Evolutionary conservation across 345 rosid genomes (phyloP).

Genomic region (Rhodamnia rubescens): DNA sequence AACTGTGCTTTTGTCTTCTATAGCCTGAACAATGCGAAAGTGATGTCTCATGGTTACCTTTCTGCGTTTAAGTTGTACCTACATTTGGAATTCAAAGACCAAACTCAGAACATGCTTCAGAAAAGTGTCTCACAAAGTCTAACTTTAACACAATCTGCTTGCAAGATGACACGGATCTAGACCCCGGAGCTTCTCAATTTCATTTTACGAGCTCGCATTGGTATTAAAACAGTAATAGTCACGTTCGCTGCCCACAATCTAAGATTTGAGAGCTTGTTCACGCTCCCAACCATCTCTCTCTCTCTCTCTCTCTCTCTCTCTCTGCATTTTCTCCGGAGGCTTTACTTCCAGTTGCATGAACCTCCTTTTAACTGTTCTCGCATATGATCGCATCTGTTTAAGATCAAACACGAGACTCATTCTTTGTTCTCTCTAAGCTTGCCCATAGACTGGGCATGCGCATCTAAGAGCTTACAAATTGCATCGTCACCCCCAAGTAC

Average conservation of each 20-base stretch:
- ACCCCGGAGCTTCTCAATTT: not conserved
- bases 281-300: not conserved
- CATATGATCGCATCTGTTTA: not conserved
- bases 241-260: not conserved
- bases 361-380: not conserved
- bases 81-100: not conserved
- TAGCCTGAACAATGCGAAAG: not conserved
- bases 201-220: not conserved
- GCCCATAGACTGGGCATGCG: not conserved
- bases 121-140: not conserved
- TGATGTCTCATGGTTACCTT: not conserved
- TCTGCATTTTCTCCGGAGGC: not conserved
- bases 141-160: not conserved
- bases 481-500: not conserved
- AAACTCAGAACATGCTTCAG: not conserved
- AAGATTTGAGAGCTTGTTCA: not conserved
- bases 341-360: not conserved
- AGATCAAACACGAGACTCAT: not conserved
- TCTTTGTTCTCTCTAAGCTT: not conserved
- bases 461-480: not conserved
- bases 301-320: not conserved
- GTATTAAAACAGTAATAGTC: not conserved
- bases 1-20: not conserved
- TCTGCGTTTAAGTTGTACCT: not conserved
- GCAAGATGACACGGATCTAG: not conserved